phyloP scores from a whole-genome alignment of 2,329 filamentous ascomycete genomes.

The Fusarium agapanthi region DNA sequence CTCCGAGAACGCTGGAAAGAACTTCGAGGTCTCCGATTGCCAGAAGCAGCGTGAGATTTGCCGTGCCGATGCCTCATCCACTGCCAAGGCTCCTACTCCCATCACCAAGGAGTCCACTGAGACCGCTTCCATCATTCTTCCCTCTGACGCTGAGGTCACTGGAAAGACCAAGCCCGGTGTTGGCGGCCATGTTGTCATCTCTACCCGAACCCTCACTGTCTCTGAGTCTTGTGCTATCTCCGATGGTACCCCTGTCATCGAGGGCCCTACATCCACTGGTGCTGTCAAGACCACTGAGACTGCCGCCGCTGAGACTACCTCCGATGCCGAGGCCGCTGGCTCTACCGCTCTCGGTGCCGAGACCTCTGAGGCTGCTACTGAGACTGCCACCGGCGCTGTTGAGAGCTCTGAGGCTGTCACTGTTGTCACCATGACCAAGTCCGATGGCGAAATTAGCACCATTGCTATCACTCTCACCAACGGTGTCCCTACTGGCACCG shows the following conservation, averaged over 20 bases:
- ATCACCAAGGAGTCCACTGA: slow-evolving; percentile 35
- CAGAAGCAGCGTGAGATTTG: slow-evolving; percentile 39
- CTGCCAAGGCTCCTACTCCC: slow-evolving; percentile 28
- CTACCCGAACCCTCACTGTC: slow-evolving; percentile 40
- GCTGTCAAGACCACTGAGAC: slow-evolving; percentile 19
- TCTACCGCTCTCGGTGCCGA: slow-evolving; percentile 21
- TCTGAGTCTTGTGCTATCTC: slow-evolving; percentile 39
- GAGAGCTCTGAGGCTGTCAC: slow-evolving; percentile 18
- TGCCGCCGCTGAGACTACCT: slow-evolving; percentile 9
- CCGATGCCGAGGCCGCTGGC: slow-evolving; percentile 12
- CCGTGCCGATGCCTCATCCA: slow-evolving; percentile 36
- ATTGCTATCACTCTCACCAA: slow-evolving; percentile 24
- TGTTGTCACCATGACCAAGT: slow-evolving; percentile 31
- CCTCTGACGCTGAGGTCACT: slow-evolving; percentile 34
- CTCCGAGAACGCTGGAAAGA: slow-evolving; percentile 35
- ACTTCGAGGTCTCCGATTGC: slow-evolving; percentile 38
- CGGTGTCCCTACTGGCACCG: slow-evolving; percentile 26
- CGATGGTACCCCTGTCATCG: slow-evolving; percentile 33
- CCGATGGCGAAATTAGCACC: slow-evolving; percentile 23
- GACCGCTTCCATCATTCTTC: slow-evolving; percentile 40
- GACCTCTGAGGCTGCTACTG: slow-evolving; percentile 19
- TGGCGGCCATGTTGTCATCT: slow-evolving; percentile 37
- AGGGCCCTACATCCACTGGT: slow-evolving; percentile 30
- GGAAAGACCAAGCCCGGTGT: slow-evolving; percentile 28
- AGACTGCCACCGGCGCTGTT: neutral